phyloP scores from a whole-genome alignment of 129 eudicot genomes.

The Helianthus tuberosus region DNA sequence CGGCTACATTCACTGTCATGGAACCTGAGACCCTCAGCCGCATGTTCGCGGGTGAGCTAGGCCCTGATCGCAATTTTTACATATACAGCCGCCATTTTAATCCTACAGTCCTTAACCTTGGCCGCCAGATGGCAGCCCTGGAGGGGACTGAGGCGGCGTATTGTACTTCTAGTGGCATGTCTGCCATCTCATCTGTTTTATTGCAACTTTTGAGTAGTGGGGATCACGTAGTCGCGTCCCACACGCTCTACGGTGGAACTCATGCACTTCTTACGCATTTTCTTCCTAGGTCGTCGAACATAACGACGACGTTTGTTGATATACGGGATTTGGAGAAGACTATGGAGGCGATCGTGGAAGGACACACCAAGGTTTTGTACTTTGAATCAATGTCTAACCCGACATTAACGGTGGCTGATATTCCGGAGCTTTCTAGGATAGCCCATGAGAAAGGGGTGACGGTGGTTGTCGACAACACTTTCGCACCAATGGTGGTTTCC shows the following conservation, averaged over 20 bases:
- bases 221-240: conserved; percentile 62
- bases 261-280: conserved; percentile 64
- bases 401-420: conserved; percentile 59
- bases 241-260: conserved; percentile 66
- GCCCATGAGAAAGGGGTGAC: conserved; percentile 61
- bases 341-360: conserved; percentile 53
- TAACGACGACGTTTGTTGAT: conserved; percentile 66
- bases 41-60: conserved; percentile 66
- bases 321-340: conserved; percentile 44
- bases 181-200: conserved; percentile 59
- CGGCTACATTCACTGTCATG: conserved; percentile 83
- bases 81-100: conserved; percentile 75
- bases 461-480: conserved; percentile 67
- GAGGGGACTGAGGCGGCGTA: conserved; percentile 78
- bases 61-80: conserved; percentile 63
- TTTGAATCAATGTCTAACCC: conserved; percentile 72
- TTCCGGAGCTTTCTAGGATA: conserved; percentile 55
- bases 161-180: conserved; percentile 77
- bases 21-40: conserved; percentile 66
- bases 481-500: conserved; percentile 65
- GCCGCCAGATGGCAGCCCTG: conserved; percentile 75
- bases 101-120: conserved; percentile 66
- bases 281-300: conserved; percentile 55
- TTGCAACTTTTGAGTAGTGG: conserved; percentile 58
- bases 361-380: conserved; percentile 62